Conservation (phyloP, 352 stramenopile genomes). For the Phytophthora rubi region DNA sequence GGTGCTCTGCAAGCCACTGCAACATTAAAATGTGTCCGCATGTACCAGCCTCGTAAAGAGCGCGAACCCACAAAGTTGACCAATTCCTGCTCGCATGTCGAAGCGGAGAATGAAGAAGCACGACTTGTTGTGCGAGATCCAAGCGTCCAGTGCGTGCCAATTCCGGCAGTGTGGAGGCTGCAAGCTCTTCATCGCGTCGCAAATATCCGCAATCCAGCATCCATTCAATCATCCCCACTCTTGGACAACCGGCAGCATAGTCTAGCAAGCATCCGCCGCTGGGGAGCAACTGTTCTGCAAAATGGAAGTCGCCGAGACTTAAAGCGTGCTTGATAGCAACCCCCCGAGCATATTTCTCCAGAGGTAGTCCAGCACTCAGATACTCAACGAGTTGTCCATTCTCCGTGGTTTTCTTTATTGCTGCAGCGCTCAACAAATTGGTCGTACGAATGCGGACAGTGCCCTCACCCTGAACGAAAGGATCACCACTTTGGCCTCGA, state of each 20-base stretch:
- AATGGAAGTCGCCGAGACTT: not conserved
- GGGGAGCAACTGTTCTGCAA: conserved; percentile 7
- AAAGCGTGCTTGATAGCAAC: conserved; percentile 9
- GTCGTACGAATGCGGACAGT: not conserved
- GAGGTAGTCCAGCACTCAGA: conserved; percentile 1
- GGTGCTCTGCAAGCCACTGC: conserved; percentile 1
- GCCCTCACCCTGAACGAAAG: not conserved
- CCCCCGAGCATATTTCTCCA: not conserved
- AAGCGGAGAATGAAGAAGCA: conserved; percentile 13
- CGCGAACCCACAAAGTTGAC: not conserved
- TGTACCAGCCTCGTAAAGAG: conserved; percentile 3
- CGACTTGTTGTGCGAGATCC: conserved; percentile 11
- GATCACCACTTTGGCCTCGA: not conserved
- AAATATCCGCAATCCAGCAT: conserved; percentile 13
- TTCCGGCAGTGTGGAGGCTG: not conserved
- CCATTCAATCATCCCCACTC: not conserved
- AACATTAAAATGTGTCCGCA: not conserved
- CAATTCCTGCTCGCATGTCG: not conserved
- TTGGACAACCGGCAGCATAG: not conserved
- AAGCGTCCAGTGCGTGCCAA: conserved; percentile 1
- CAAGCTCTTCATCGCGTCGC: not conserved
- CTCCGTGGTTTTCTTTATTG: conserved; percentile 4
- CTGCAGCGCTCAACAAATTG: not conserved
- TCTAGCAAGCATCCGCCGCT: not conserved
- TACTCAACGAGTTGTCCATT: conserved; percentile 10